Conservation (phyloP, 2,329 filamentous ascomycete genomes). For the Thermoascus crustaceus region DNA sequence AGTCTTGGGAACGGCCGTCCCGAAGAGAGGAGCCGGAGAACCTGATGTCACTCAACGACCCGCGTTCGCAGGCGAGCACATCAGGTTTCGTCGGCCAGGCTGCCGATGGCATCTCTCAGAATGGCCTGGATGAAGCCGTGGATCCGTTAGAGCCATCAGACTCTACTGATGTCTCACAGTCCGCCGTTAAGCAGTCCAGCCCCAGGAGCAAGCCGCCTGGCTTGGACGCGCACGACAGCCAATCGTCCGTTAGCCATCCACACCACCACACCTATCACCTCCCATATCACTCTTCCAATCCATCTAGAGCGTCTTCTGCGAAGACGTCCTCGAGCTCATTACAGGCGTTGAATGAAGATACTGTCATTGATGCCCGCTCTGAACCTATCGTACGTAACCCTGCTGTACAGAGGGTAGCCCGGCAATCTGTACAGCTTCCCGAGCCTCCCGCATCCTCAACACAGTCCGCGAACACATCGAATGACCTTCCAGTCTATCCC, state of each 20-base stretch:
- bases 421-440: constrained; percentile 13
- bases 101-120: background rate
- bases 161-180: background rate
- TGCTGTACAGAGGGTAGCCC: constrained; percentile 20
- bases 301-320: constrained; percentile 28
- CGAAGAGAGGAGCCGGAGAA: no score
- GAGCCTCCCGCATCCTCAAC: constrained; percentile 8
- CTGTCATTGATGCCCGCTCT: constrained; percentile 28
- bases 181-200: background rate
- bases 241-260: constrained; percentile 22
- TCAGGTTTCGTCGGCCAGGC: no score
- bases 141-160: background rate
- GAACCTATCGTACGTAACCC: constrained; percentile 20
- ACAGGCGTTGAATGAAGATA: constrained; percentile 32
- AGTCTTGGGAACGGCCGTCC: background rate
- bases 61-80: no score
- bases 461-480: constrained; percentile 13
- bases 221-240: constrained; percentile 21
- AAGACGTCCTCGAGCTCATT: constrained; percentile 37
- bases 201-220: constrained; percentile 3
- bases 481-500: constrained; percentile 39
- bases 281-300: constrained; percentile 27
- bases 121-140: background rate
- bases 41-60: no score
- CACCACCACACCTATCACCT: constrained; percentile 19